phyloP scores from a whole-genome alignment of 2,329 filamentous ascomycete species.

The Zymoseptoria passerinii region DNA sequence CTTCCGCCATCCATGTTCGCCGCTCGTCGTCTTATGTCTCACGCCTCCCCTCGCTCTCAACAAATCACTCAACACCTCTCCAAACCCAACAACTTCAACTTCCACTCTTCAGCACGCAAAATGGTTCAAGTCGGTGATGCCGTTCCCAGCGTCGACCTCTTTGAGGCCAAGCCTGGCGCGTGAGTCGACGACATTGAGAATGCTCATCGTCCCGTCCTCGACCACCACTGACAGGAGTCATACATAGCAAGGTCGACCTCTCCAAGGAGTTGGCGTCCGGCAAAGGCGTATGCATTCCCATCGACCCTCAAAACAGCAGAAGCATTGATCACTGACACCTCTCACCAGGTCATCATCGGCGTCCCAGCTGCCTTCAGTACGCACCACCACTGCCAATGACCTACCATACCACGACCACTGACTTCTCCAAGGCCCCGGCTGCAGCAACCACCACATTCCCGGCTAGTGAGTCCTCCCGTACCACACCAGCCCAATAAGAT shows the following conservation, averaged over 20 bases:
- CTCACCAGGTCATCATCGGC: slow-evolving; percentile 58
- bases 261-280: slow-evolving; percentile 59
- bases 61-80: neutral
- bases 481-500: too few species aligned
- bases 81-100: slow-evolving; percentile 44
- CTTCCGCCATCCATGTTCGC: slow-evolving; percentile 21
- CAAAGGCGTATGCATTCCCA: slow-evolving; percentile 45
- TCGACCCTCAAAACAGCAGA: neutral
- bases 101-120: slow-evolving; percentile 56
- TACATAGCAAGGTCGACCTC: slow-evolving; percentile 62
- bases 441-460: slow-evolving; percentile 67
- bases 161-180: slow-evolving; percentile 81
- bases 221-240: neutral
- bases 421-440: slow-evolving; percentile 43
- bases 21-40: slow-evolving; percentile 19
- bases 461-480: slow-evolving; percentile 46
- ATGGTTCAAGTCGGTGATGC: slow-evolving; percentile 70
- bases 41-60: slow-evolving; percentile 1
- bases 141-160: slow-evolving; percentile 66
- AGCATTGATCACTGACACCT: neutral
- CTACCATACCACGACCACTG: neutral
- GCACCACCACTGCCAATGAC: slow-evolving; percentile 1
- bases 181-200: neutral
- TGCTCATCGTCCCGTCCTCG: neutral
- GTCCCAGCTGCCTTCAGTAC: slow-evolving; percentile 52